Percentiles rank a stretch among this genome's conserved stretches.
Evolutionary conservation across 2,329 filamentous ascomycete genomes (phyloP).

Genomic region (Xylariaceae sp.): DNA sequence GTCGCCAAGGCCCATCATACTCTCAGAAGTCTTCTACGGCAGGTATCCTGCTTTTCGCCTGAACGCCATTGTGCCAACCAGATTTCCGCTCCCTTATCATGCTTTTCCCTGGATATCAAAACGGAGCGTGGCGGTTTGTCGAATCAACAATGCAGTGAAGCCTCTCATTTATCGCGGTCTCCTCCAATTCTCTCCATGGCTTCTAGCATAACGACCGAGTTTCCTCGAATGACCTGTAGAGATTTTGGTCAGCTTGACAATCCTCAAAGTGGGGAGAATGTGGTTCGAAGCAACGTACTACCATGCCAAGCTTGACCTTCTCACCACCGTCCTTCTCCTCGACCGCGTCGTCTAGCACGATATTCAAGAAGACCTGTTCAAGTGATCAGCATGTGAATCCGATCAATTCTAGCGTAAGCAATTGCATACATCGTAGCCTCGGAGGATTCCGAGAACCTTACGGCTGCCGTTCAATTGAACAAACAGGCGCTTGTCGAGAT

Average conservation of each 20-base stretch:
- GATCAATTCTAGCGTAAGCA: not conserved
- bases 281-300: conserved; percentile 64
- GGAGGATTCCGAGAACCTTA: conserved; percentile 90
- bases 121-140: too few species aligned
- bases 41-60: not conserved
- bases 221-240: conserved; percentile 84
- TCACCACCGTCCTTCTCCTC: conserved; percentile 92
- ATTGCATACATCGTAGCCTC: conserved; percentile 84
- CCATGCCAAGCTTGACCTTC: conserved; percentile 88
- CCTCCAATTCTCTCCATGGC: conserved; percentile 66
- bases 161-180: conserved; percentile 38
- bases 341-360: conserved; percentile 93
- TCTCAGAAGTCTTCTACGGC: too few species aligned
- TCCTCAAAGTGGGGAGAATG: not conserved
- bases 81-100: too few species aligned
- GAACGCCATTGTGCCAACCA: not conserved
- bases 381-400: conserved; percentile 14
- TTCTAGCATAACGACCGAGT: conserved; percentile 98
- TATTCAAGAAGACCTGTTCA: conserved; percentile 87
- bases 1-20: too few species aligned
- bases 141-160: too few species aligned
- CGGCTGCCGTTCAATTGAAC: conserved; percentile 97
- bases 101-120: too few species aligned
- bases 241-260: conserved; percentile 19
- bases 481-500: conserved; percentile 98